phyloP scores from a whole-genome alignment of 345 rosid genomes.

The Boechera stricta region DNA sequence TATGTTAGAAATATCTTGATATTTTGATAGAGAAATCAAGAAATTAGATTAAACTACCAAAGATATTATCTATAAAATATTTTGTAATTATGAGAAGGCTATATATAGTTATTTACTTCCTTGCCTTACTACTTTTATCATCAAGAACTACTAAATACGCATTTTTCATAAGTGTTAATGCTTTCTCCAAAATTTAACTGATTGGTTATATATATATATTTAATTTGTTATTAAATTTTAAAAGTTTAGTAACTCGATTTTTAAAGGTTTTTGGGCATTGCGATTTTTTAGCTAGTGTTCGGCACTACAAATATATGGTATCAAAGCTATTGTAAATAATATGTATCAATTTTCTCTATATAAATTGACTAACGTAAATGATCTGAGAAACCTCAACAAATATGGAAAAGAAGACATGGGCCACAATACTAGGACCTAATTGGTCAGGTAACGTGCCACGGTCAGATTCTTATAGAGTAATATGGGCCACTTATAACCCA shows the following conservation, averaged over 20 bases:
- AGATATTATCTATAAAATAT: background rate
- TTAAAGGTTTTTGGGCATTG: no score
- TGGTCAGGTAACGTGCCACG: conserved; percentile 26
- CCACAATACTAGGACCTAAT: conserved; percentile 22
- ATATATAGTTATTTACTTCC: background rate
- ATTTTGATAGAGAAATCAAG: background rate
- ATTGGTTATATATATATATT: background rate
- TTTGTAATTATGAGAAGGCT: background rate
- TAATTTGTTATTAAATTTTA: background rate
- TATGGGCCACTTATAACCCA: conserved; percentile 10
- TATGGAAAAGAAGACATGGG: conserved; percentile 26
- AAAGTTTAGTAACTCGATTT: background rate
- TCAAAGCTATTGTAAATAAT: background rate
- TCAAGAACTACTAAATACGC: background rate
- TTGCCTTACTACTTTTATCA: background rate
- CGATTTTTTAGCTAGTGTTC: background rate
- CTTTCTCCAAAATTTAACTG: background rate
- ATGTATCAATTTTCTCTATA: background rate
- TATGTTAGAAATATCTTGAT: no score
- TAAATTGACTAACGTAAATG: background rate
- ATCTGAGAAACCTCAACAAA: conserved; percentile 10
- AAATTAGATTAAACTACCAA: background rate
- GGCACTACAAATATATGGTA: conserved; percentile 2
- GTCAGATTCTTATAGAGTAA: conserved; percentile 25
- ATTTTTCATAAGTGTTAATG: background rate